phyloP scores from a whole-genome alignment of 2,329 filamentous ascomycete genomes.

The Ophiostoma australiae region DNA sequence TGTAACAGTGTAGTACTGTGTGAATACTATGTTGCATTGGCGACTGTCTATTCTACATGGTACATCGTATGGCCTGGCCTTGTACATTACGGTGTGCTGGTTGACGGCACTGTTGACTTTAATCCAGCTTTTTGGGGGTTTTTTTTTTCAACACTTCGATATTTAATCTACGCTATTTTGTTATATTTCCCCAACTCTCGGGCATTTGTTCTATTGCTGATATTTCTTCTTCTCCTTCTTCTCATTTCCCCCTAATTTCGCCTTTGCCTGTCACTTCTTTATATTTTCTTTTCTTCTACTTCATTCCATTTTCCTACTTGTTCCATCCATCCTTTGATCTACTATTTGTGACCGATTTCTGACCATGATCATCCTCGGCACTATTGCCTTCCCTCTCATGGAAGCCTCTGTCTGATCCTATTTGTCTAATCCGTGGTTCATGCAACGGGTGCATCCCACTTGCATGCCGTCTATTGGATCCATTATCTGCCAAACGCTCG shows the following conservation, averaged over 20 bases:
- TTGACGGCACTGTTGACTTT: neutral
- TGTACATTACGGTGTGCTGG: neutral
- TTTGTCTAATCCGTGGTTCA: neutral
- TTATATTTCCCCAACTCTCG: neutral
- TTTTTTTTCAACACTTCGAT: too few species aligned
- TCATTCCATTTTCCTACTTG: neutral
- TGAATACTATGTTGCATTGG: slow-evolving; percentile 1
- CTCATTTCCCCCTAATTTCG: neutral
- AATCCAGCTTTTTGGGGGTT: neutral
- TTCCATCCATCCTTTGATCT: neutral
- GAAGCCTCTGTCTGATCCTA: neutral
- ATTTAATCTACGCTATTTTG: neutral
- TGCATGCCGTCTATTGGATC: neutral
- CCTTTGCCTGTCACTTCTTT: neutral
- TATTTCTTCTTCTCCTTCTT: neutral
- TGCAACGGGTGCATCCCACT: neutral
- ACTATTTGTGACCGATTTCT: neutral
- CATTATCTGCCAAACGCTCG: neutral
- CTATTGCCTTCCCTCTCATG: neutral
- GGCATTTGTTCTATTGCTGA: neutral
- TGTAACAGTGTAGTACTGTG: slow-evolving; percentile 4
- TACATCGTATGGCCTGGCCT: neutral
- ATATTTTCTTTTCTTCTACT: neutral
- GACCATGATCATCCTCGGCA: neutral
- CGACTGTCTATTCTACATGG: neutral